phyloP scores from a whole-genome alignment of 2,329 filamentous ascomycete species.

The Penicillium polonicum region DNA sequence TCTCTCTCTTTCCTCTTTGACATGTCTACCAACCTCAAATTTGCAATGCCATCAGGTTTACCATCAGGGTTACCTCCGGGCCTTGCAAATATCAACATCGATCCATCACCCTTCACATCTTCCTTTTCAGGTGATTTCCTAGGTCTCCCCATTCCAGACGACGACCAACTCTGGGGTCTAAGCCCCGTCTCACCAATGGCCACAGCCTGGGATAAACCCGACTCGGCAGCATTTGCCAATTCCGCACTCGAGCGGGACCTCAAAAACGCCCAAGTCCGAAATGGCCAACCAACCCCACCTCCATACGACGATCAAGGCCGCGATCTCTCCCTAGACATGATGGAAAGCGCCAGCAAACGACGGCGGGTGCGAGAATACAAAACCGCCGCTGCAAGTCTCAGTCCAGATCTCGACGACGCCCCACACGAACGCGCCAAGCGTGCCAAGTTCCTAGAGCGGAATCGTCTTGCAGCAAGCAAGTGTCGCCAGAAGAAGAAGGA shows the following conservation, averaged over 20 bases:
- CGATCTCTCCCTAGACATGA: slow-evolving; percentile 20
- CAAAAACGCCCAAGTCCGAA: slow-evolving; percentile 38
- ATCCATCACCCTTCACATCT: slow-evolving; percentile 13
- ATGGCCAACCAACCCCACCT: slow-evolving; percentile 41
- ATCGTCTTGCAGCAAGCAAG: slow-evolving; percentile 59
- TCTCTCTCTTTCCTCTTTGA: not conserved
- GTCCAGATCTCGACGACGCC: slow-evolving; percentile 24
- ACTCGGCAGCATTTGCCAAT: slow-evolving; percentile 26
- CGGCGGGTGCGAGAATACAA: slow-evolving; percentile 18
- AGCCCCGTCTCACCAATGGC: slow-evolving; percentile 30
- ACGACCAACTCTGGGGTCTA: slow-evolving; percentile 35
- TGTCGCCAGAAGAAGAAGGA: slow-evolving; percentile 64
- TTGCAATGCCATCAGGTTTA: slow-evolving; percentile 3
- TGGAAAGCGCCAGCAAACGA: slow-evolving; percentile 20
- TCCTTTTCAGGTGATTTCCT: slow-evolving; percentile 31
- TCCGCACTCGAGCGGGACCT: slow-evolving; percentile 32
- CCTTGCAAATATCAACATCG: slow-evolving; percentile 2
- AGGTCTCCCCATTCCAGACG: slow-evolving; percentile 30
- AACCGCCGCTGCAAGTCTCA: slow-evolving; percentile 20
- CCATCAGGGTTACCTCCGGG: not conserved
- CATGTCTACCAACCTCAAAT: slow-evolving; percentile 9
- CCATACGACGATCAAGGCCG: slow-evolving; percentile 31
- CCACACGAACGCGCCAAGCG: slow-evolving; percentile 43
- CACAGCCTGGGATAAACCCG: slow-evolving; percentile 28
- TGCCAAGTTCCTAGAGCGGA: slow-evolving; percentile 57